Conservation (phyloP, 768 basidiomycete species). For the Phylloporus sp. region DNA sequence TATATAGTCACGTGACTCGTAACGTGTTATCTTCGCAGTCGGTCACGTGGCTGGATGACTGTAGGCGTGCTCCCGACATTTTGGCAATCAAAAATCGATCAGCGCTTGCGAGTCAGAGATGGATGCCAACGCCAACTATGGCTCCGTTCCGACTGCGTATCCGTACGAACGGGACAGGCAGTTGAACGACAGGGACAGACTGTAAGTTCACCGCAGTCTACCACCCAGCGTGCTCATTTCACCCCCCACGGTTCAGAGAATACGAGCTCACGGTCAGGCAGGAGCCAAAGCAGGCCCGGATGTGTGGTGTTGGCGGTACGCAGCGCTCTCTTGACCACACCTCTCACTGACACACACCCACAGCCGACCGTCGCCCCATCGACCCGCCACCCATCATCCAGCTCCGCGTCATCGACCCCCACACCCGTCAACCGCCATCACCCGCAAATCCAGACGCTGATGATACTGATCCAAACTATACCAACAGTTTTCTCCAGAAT, state of each 20-base stretch:
- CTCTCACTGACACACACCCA: background rate
- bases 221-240: background rate
- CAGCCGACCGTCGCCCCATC: conserved; percentile 92
- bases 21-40: background rate
- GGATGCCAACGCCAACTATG: conserved; percentile 25
- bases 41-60: background rate
- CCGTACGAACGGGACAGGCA: conserved; percentile 29
- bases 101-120: conserved; percentile 10
- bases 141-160: conserved; percentile 24
- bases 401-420: conserved; percentile 77
- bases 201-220: conserved; percentile 26
- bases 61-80: background rate
- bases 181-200: conserved; percentile 34
- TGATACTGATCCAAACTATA: conserved; percentile 38
- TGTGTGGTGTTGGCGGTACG: conserved; percentile 87
- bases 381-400: conserved; percentile 98
- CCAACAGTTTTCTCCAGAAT: conserved; percentile 73
- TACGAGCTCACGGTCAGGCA: conserved; percentile 86
- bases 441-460: conserved; percentile 30
- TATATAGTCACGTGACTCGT: conserved; percentile 30
- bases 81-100: conserved; percentile 13
- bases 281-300: conserved; percentile 87
- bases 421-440: conserved; percentile 31
- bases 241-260: conserved; percentile 47
- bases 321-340: conserved; percentile 18